Evolutionary conservation across 306 rosid species (phyloP).

Genomic region (Bauhinia variegata): DNA sequence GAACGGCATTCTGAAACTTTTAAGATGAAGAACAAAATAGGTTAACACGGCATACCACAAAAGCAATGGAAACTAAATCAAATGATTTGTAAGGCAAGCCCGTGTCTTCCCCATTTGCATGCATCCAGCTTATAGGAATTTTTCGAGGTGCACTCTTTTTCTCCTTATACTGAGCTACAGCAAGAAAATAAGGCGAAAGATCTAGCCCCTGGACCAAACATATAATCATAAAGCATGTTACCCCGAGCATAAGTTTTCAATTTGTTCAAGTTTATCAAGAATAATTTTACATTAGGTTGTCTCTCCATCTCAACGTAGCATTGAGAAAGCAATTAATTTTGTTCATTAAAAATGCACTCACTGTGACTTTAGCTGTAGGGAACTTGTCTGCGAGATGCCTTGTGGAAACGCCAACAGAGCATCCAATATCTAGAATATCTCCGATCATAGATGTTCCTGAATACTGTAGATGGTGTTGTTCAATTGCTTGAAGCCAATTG

Average conservation of each 20-base stretch:
- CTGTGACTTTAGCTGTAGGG: slow-evolving; percentile 56
- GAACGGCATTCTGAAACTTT: slow-evolving; percentile 1
- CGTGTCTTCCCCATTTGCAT: slow-evolving; percentile 68
- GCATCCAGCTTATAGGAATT: slow-evolving; percentile 61
- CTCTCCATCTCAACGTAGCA: slow-evolving; percentile 2
- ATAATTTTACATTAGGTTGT: not conserved
- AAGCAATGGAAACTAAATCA: slow-evolving; percentile 58
- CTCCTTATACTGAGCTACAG: slow-evolving; percentile 67
- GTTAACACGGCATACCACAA: slow-evolving; percentile 47
- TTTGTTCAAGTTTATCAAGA: slow-evolving; percentile 29
- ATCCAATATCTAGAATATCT: slow-evolving; percentile 68
- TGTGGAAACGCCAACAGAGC: slow-evolving; percentile 66
- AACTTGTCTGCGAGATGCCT: slow-evolving; percentile 62
- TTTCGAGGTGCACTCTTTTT: slow-evolving; percentile 45
- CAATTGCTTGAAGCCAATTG: slow-evolving; percentile 61
- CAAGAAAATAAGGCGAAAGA: slow-evolving; percentile 72
- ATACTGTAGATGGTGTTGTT: slow-evolving; percentile 55
- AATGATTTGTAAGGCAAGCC: slow-evolving; percentile 63
- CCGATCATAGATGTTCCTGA: slow-evolving; percentile 43
- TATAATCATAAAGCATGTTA: slow-evolving; percentile 28
- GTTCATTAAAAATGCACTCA: slow-evolving; percentile 42
- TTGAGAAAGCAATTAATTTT: slow-evolving; percentile 23
- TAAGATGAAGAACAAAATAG: not conserved
- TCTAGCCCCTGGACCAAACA: slow-evolving; percentile 62
- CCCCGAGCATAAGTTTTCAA: slow-evolving; percentile 5